Evolutionary conservation across 169 alveolate species (phyloP), one percentile per base, ranked within the genome.

Genomic region (Plasmodium chabaudi): DNA sequence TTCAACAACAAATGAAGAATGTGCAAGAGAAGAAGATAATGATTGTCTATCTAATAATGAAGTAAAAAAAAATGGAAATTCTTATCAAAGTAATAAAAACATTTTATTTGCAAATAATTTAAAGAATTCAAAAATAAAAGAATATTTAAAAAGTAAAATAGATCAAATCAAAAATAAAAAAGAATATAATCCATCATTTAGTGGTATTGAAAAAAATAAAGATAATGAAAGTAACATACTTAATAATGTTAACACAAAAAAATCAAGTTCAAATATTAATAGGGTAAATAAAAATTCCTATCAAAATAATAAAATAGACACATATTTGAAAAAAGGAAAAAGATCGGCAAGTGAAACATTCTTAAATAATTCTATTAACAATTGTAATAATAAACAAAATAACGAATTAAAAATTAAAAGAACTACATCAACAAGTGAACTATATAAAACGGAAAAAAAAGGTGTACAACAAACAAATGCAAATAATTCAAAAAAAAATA

Each of bases 111-210:
- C 70, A 65, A 79, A 17, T 23, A 67, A 67, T 67, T 65, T 79
- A 55, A 65, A 79, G 47, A 67, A 79, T 53, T 68, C 82, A 51
- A 79, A 67, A 57, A 42, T 79, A 34, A 79, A 51, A 44, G 53
- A 60, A 44, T 79, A 79, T 17, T 39, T 79, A 57, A 79, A 79
- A 70, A 79, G 44, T 25, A 79, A 79, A 79, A 65, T 79, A 79
- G 72, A 79, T 19, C 55, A 79, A 55, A 60, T 79, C 39, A 79
- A 79, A 59, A 79, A 65, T 17, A 44, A 77, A 56, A 77, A 64
- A 6, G 77, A 77, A 42, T 63, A 77, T 25, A 34, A 47, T 10
- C 9, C 55, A 51, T 25, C n/a, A 10, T 12, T 7, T 9, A 56
- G 9, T 42, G 47, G 15, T 9, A 27, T 63, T 39, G 53, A 5